Evolutionary conservation across 2,329 filamentous ascomycete genomes (phyloP), one percentile per base, ranked within the genome.

Genomic region (Aspergillus cejpii): DNA sequence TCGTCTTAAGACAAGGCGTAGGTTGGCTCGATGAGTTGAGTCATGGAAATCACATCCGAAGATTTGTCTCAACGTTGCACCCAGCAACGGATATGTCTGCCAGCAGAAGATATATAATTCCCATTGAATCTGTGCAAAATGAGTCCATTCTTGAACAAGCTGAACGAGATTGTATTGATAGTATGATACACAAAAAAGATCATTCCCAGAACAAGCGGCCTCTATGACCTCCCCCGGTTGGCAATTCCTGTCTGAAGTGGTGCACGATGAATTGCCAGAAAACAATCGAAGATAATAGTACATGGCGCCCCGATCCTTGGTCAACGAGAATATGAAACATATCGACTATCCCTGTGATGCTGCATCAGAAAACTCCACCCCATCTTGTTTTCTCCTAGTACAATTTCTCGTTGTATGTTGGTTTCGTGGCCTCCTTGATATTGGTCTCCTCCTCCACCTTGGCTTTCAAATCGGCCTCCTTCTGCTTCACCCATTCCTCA

Each of bases 401-500:
- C 24, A 58, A 56, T 45, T 62, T 62, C 28, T 53, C 48, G 33
- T 60, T 62, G 48, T 54, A 58, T 34, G 44, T 50, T 21, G 63
- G 63, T 49, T 60, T 65, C 40, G 63, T 66, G 40, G 52, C 20
- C n/a, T 56, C 43, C 45, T 57, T 58, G 49, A 67, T 64, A 44
- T 65, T 61, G 43, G 61, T 56, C 36, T 58, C 50, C 29, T 60
- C 62, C 39, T 62, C 54, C 17, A 62, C 68, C 53, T 69, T 65
- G 37, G 68, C 61, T 47, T 66, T 51, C 29, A 66, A 55, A 46
- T 66, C 59, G 42, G 60, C 57, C 47, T 65, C 54, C 43, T 74
- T 71, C 39, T 67, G 65, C 54, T 71, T 69, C 37, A 70, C 55
- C 55, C 70, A 72, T 37, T 68, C 67, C 23, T 67, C 68, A 44